Percentiles rank a stretch among this genome's conserved stretches.
phyloP scores from a whole-genome alignment of 108 stramenopile genomes.

The Nitzschia sp. region DNA sequence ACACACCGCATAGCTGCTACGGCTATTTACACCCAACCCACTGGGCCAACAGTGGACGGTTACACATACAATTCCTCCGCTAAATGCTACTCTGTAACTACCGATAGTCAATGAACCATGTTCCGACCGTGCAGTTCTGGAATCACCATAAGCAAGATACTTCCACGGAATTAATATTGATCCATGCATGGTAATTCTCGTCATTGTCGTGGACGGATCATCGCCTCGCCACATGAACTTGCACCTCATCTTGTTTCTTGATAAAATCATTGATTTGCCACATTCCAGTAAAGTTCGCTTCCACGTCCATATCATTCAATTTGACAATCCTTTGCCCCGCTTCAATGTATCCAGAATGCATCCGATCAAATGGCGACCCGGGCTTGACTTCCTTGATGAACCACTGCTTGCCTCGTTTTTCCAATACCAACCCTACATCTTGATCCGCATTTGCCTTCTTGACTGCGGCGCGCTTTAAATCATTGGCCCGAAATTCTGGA shows the following conservation, averaged over 20 bases:
- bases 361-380: slow-evolving; percentile 26
- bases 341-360: slow-evolving; percentile 19
- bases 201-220: too few species aligned
- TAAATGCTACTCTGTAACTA: too few species aligned
- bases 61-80: too few species aligned
- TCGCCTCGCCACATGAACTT: slow-evolving; percentile 24
- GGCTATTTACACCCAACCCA: too few species aligned
- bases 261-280: slow-evolving; percentile 33
- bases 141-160: too few species aligned
- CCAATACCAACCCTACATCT: slow-evolving; percentile 23
- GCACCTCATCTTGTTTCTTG: slow-evolving; percentile 22
- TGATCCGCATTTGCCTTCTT: slow-evolving; percentile 15
- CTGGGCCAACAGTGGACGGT: too few species aligned
- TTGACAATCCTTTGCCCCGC: slow-evolving; percentile 29
- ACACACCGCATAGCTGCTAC: too few species aligned
- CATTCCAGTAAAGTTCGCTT: slow-evolving; percentile 23
- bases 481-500: slow-evolving; percentile 31
- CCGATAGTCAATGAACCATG: too few species aligned
- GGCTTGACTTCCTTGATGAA: slow-evolving; percentile 25
- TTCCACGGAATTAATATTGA: too few species aligned
- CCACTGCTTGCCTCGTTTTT: slow-evolving; percentile 22
- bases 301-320: slow-evolving; percentile 19
- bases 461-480: slow-evolving; percentile 22
- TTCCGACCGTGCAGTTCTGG: too few species aligned
- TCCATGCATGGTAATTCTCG: too few species aligned